A percentile compares a stretch with the other conserved stretches of the same genome.
Evolutionary conservation across 2,329 filamentous ascomycete genomes (phyloP).

Genomic region (Trematosphaeria pertusa): DNA sequence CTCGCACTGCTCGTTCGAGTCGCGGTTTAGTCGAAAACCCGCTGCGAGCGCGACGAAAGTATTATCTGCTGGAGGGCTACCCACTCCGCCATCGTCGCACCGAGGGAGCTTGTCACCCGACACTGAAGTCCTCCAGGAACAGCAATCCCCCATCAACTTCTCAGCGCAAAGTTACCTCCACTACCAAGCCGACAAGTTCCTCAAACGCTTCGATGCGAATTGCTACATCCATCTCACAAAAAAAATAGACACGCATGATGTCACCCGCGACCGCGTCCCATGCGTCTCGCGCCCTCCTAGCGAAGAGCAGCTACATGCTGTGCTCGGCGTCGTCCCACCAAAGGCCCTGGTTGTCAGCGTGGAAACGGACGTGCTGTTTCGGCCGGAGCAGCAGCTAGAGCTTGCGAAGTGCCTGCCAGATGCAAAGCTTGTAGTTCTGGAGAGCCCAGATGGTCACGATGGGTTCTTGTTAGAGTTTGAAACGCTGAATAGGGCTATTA

Average conservation of each 20-base stretch:
- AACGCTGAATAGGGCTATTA: conserved; percentile 35
- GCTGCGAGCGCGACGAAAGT: background rate
- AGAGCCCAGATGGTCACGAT: conserved; percentile 45
- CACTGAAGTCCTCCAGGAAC: background rate
- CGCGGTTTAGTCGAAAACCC: conserved; percentile 40
- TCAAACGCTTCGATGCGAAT: conserved; percentile 49
- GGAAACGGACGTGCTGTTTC: conserved; percentile 44
- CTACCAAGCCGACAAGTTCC: conserved; percentile 51
- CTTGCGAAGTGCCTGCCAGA: conserved; percentile 39
- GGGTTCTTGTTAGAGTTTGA: conserved; percentile 49
- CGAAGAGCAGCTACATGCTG: conserved; percentile 24
- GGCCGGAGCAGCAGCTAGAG: conserved; percentile 39
- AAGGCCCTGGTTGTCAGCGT: conserved; percentile 45
- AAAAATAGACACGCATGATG: conserved; percentile 51
- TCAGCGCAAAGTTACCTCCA: conserved; percentile 48
- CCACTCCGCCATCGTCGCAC: conserved; percentile 14
- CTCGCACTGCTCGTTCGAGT: conserved; percentile 44
- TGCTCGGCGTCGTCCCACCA: conserved; percentile 29
- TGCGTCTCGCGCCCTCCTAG: conserved; percentile 7
- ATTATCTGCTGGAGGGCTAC: background rate
- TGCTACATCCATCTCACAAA: conserved; percentile 48
- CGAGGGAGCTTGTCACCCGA: conserved; percentile 8
- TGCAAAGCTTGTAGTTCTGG: conserved; percentile 34
- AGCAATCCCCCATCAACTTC: conserved; percentile 52
- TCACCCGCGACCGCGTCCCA: conserved; percentile 25